Conservation (phyloP, 768 basidiomycete species). For the Stropharia rugosoannulata region DNA sequence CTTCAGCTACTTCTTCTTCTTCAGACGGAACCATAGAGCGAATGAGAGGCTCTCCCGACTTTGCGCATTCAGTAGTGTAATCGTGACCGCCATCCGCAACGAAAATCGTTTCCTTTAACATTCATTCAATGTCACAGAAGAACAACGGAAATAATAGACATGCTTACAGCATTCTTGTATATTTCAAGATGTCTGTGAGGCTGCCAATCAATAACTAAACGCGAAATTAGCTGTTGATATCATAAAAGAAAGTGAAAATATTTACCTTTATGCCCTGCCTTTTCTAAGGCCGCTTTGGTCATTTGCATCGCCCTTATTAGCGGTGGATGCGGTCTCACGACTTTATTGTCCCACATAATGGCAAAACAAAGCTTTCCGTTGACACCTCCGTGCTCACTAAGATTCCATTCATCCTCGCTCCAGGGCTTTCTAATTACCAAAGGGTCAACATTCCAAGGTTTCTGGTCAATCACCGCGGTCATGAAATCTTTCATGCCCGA, state of each 20-base stretch:
- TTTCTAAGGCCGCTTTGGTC: conserved; percentile 41
- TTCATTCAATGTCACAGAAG: no score
- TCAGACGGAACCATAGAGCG: conserved; percentile 44
- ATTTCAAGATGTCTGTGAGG: conserved; percentile 54
- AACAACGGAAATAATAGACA: neutral
- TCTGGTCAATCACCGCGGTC: conserved; percentile 44
- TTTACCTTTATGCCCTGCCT: conserved; percentile 49
- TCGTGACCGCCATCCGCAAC: conserved; percentile 53
- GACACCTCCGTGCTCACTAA: conserved; percentile 46
- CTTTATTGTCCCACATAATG: conserved; percentile 49
- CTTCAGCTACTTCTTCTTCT: conserved; percentile 19
- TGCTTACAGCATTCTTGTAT: conserved; percentile 37
- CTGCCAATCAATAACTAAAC: conserved; percentile 64
- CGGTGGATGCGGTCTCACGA: conserved; percentile 51
- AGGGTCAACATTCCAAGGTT: conserved; percentile 60
- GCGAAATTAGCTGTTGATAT: neutral
- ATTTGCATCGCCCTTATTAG: conserved; percentile 49
- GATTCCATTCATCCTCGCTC: conserved; percentile 41
- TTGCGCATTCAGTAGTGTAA: conserved; percentile 38
- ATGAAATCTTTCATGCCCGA: conserved; percentile 55
- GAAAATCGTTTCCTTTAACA: conserved; percentile 45
- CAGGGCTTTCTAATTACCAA: conserved; percentile 46
- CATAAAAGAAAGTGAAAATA: neutral
- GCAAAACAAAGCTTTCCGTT: conserved; percentile 42
- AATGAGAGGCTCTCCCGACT: conserved; percentile 58